These are phyloP conservation scores for Podospora pseudoanserina DNA, from an alignment of 495 filamentous ascomycete species.

Conservation along the genomic window DNA sequence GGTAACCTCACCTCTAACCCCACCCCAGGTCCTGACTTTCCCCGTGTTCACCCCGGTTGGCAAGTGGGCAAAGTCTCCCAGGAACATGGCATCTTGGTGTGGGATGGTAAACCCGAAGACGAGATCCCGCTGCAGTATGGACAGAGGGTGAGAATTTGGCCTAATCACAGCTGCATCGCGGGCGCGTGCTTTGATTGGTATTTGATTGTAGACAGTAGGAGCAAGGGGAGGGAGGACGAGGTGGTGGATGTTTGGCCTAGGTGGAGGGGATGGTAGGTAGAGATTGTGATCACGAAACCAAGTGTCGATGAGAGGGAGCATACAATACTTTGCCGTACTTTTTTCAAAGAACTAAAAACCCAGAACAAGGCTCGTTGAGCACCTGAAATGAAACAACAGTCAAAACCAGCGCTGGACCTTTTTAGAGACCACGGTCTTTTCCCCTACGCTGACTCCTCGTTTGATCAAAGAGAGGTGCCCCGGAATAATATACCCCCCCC, in stretches of 20 bases:
- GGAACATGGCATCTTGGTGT: slow-evolving; percentile 62
- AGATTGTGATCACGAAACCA: not conserved
- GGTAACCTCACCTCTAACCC: slow-evolving; percentile 19
- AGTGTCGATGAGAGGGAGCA: not conserved
- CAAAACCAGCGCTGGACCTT: not conserved
- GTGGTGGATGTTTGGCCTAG: slow-evolving; percentile 69
- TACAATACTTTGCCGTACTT: not conserved
- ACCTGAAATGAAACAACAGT: not conserved
- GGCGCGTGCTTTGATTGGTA: slow-evolving; percentile 72
- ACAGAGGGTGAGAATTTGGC: slow-evolving; percentile 66
- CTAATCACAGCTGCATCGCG: slow-evolving; percentile 82
- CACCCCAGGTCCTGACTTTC: slow-evolving; percentile 34
- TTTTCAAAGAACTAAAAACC: not conserved
- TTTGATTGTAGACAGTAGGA: slow-evolving; percentile 66
- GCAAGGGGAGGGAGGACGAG: slow-evolving; percentile 48
- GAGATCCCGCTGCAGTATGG: slow-evolving; percentile 57
- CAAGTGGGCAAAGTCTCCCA: slow-evolving; percentile 59
- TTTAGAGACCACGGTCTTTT: too few relatives aligned
- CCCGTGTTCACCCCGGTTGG: slow-evolving; percentile 52
- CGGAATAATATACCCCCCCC: too few relatives aligned
- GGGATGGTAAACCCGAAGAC: slow-evolving; percentile 34
- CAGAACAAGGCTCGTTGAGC: not conserved
- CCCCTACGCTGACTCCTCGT: too few relatives aligned
- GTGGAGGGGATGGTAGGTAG: slow-evolving; percentile 54
- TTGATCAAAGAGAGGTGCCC: too few relatives aligned